phyloP scores from a whole-genome alignment of 768 basidiomycete genomes.

The Leccinellum albellum region DNA sequence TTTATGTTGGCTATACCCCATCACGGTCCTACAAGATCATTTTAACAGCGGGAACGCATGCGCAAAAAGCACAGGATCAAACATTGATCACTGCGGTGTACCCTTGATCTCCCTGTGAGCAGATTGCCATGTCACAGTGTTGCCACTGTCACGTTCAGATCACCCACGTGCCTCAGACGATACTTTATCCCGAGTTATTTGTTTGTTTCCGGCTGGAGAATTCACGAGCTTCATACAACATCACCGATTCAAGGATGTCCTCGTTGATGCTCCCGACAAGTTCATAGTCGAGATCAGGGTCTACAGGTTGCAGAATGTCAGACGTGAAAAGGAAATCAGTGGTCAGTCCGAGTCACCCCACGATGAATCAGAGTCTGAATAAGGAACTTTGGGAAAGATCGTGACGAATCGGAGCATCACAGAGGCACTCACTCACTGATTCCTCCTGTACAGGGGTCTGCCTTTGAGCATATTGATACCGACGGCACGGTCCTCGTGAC shows the following conservation, averaged over 20 bases:
- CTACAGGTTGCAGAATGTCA: background rate
- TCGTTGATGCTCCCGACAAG: background rate
- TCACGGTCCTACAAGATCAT: background rate
- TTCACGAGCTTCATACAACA: too few species aligned
- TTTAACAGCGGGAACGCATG: background rate
- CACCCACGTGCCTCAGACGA: too few species aligned
- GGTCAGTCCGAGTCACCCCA: background rate
- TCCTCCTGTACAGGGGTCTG: too few species aligned
- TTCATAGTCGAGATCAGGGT: background rate
- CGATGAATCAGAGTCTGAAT: background rate
- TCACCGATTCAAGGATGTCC: background rate
- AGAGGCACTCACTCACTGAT: too few species aligned
- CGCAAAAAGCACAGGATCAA: background rate
- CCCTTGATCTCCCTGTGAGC: too few species aligned
- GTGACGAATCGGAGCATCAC: too few species aligned
- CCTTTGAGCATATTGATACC: too few species aligned
- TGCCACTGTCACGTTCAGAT: background rate
- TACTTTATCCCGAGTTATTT: background rate
- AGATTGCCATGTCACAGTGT: too few species aligned
- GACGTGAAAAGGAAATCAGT: background rate
- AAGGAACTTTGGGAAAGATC: too few species aligned
- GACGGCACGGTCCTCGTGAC: too few species aligned
- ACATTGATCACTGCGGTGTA: background rate
- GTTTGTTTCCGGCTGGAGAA: background rate
- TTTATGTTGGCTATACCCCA: background rate